A percentile compares a stretch with the other conserved stretches of the same genome.
Evolutionary conservation across 768 basidiomycete genomes (phyloP).

Genomic region (Hemileccinum impolitum): DNA sequence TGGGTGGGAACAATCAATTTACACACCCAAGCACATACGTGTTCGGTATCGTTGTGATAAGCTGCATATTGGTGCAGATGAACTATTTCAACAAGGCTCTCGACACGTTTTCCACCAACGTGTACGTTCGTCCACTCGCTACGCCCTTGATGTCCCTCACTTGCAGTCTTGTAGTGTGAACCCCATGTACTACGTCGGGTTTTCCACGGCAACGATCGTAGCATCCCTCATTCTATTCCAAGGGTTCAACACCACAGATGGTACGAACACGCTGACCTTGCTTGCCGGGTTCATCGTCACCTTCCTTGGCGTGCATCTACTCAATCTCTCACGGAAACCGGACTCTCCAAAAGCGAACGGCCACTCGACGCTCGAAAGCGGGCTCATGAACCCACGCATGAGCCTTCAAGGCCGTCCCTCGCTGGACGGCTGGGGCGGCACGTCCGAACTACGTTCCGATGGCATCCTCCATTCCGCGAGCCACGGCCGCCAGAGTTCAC

Average conservation of each 20-base stretch:
- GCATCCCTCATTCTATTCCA: constrained; percentile 96
- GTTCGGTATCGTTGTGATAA: constrained; percentile 76
- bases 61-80: constrained; percentile 91
- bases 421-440: constrained; percentile 66
- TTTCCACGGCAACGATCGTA: constrained; percentile 88
- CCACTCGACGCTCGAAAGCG: constrained; percentile 59
- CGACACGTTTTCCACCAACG: constrained; percentile 95
- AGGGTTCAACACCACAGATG: constrained; percentile 89
- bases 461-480: constrained; percentile 29
- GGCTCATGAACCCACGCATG: constrained; percentile 73
- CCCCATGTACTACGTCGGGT: constrained; percentile 97
- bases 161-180: constrained; percentile 63
- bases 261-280: constrained; percentile 80
- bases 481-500: constrained; percentile 64
- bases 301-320: constrained; percentile 94
- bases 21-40: constrained; percentile 95
- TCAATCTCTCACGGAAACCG: constrained; percentile 72
- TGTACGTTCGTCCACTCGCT: constrained; percentile 52
- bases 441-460: constrained; percentile 30
- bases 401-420: constrained; percentile 80
- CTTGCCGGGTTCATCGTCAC: constrained; percentile 88
- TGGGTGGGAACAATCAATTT: constrained; percentile 93
- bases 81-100: constrained; percentile 98
- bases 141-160: neutral
- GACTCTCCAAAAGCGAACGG: constrained; percentile 42